Conservation (phyloP, 2,329 filamentous ascomycete genomes). For the Fusarium sp. region DNA sequence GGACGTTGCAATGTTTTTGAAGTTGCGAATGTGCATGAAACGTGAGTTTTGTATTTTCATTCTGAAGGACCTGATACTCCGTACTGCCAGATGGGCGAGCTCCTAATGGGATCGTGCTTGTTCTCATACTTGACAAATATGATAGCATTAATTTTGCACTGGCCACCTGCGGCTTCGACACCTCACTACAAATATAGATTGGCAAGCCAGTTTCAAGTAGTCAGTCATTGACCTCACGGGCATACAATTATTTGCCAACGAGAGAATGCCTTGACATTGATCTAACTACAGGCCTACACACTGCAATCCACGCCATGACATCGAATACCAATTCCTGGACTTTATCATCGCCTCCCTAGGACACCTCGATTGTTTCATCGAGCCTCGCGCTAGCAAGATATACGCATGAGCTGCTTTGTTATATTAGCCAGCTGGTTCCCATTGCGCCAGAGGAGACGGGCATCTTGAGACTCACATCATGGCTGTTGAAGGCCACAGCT, state of each 20-base stretch:
- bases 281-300: too few relatives aligned
- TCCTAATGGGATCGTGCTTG: too few relatives aligned
- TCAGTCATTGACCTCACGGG: too few relatives aligned
- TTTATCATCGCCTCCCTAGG: fast-evolving
- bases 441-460: fast-evolving
- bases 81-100: too few relatives aligned
- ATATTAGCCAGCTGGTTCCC: fast-evolving
- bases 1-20: fast-evolving
- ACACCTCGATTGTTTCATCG: fast-evolving
- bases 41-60: too few relatives aligned
- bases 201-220: too few relatives aligned
- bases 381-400: fast-evolving
- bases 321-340: not conserved
- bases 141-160: not conserved
- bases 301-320: fast-evolving
- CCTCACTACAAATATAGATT: too few relatives aligned
- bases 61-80: too few relatives aligned
- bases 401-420: fast-evolving
- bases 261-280: fast-evolving
- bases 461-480: not conserved
- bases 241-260: fast-evolving
- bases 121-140: not conserved
- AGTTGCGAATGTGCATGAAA: too few relatives aligned
- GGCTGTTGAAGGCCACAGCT: not conserved
- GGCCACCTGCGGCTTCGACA: too few relatives aligned